Evolutionary conservation across 352 stramenopile species (phyloP).

Genomic region (Thraustochytrium striatum): DNA sequence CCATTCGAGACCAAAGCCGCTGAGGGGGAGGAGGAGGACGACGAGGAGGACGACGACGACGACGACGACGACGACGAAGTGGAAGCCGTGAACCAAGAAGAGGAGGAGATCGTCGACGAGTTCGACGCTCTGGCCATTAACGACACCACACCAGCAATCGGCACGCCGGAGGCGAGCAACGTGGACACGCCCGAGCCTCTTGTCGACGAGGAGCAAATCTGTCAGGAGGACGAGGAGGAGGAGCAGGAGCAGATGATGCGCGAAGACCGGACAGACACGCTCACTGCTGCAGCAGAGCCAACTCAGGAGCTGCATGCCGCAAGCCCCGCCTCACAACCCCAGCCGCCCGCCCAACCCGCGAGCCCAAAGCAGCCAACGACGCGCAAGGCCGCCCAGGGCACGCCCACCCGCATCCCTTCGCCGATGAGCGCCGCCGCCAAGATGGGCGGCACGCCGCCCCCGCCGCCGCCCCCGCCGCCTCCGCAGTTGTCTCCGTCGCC

Average conservation of each 20-base stretch:
- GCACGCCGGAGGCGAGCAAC: conserved; percentile 67
- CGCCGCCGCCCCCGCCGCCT: too few relatives aligned
- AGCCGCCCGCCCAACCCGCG: conserved; percentile 73
- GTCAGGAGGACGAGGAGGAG: conserved; percentile 70
- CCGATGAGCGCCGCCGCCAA: neutral
- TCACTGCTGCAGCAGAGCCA: too few relatives aligned
- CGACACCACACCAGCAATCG: too few relatives aligned
- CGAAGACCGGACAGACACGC: too few relatives aligned
- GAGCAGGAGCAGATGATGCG: conserved; percentile 77
- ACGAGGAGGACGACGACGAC: conserved; percentile 77
- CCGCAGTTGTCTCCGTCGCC: neutral
- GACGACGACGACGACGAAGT: conserved; percentile 79
- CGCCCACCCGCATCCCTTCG: conserved; percentile 57
- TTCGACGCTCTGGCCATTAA: conserved; percentile 63
- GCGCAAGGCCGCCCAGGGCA: neutral
- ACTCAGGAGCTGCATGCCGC: too few relatives aligned
- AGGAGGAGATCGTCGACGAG: conserved; percentile 70
- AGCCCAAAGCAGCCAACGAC: conserved; percentile 74
- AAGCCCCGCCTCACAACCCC: conserved; percentile 79
- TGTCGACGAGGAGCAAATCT: conserved; percentile 74
- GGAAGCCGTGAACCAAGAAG: conserved; percentile 69
- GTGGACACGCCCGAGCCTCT: conserved; percentile 68
- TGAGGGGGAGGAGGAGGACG: conserved; percentile 81
- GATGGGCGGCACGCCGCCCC: too few relatives aligned
- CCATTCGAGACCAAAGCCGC: too few relatives aligned